Evolutionary conservation across 2,329 filamentous ascomycete genomes (phyloP).

Genomic region (Alternaria consortialis): DNA sequence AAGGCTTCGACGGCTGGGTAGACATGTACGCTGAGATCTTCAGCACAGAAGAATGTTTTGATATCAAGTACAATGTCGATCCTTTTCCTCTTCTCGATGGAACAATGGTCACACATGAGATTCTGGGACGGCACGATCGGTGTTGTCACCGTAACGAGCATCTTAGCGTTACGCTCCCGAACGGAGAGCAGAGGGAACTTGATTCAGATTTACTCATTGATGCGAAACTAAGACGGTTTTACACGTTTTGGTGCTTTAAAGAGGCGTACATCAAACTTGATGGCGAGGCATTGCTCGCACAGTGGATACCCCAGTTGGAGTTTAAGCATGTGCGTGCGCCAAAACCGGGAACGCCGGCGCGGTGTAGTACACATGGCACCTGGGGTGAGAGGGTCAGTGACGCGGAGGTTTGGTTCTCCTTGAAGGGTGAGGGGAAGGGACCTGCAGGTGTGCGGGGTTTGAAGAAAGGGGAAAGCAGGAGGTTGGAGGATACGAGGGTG

Average conservation of each 20-base stretch:
- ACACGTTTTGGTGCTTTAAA: slow-evolving; percentile 79
- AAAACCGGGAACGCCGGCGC: slow-evolving; percentile 51
- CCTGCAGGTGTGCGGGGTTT: slow-evolving; percentile 10
- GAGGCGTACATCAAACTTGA: slow-evolving; percentile 87
- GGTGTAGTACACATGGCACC: slow-evolving; percentile 54
- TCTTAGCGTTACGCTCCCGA: slow-evolving; percentile 50
- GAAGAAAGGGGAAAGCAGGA: slow-evolving; percentile 14
- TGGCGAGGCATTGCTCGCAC: slow-evolving; percentile 77
- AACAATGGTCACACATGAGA: slow-evolving; percentile 49
- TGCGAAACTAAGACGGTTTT: slow-evolving; percentile 73
- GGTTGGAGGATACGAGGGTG: slow-evolving; percentile 62
- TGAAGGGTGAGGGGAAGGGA: slow-evolving; percentile 46
- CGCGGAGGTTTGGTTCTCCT: slow-evolving; percentile 59
- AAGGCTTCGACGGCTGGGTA: slow-evolving; percentile 73
- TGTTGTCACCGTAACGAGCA: slow-evolving; percentile 51
- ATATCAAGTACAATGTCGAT: slow-evolving; percentile 66
- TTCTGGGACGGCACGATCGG: slow-evolving; percentile 56
- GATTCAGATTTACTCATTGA: slow-evolving; percentile 62
- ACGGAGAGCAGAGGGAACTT: slow-evolving; percentile 50
- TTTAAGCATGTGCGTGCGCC: slow-evolving; percentile 69
- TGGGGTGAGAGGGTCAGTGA: slow-evolving; percentile 60
- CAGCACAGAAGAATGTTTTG: slow-evolving; percentile 66
- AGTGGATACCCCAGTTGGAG: slow-evolving; percentile 75
- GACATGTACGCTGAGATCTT: slow-evolving; percentile 78
- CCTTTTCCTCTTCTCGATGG: slow-evolving; percentile 58